These are phyloP conservation scores for Penicillium griseofulvum DNA, from an alignment of 2,329 filamentous ascomycete species.

Conservation along the genomic window DNA sequence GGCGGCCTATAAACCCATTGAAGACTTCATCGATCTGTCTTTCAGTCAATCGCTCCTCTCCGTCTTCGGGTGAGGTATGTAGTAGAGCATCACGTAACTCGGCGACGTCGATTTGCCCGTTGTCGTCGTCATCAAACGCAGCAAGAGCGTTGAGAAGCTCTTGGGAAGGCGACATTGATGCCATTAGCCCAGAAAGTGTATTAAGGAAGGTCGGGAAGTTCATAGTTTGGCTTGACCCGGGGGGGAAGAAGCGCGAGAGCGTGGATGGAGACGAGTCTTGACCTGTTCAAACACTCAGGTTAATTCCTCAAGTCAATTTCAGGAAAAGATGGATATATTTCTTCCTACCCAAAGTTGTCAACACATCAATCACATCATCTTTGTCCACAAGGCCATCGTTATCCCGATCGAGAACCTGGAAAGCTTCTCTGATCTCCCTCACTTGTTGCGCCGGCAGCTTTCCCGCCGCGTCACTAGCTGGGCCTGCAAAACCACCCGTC, in stretches of 20 bases:
- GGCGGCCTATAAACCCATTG: conserved; percentile 76
- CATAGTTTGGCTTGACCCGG: conserved; percentile 68
- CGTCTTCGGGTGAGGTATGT: conserved; percentile 74
- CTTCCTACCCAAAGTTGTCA: conserved; percentile 71
- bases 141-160: conserved; percentile 89
- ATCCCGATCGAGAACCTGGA: conserved; percentile 87
- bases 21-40: conserved; percentile 84
- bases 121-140: conserved; percentile 94
- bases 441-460: conserved; percentile 75
- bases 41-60: conserved; percentile 62
- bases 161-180: conserved; percentile 69
- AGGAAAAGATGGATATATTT: background rate
- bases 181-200: conserved; percentile 70
- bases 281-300: conserved; percentile 49
- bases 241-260: conserved; percentile 78
- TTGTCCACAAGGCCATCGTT: conserved; percentile 79
- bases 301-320: background rate
- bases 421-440: conserved; percentile 83
- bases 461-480: conserved; percentile 39
- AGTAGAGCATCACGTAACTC: conserved; percentile 81
- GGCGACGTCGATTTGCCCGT: conserved; percentile 80
- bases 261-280: conserved; percentile 70
- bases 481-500: conserved; percentile 21
- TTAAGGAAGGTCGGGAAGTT: conserved; percentile 84
- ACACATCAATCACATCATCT: conserved; percentile 82